A percentile compares a stretch with the other conserved stretches of the same genome.
Evolutionary conservation across 108 stramenopile species (phyloP).

Genomic region (Aurantiochytrium sp.): DNA sequence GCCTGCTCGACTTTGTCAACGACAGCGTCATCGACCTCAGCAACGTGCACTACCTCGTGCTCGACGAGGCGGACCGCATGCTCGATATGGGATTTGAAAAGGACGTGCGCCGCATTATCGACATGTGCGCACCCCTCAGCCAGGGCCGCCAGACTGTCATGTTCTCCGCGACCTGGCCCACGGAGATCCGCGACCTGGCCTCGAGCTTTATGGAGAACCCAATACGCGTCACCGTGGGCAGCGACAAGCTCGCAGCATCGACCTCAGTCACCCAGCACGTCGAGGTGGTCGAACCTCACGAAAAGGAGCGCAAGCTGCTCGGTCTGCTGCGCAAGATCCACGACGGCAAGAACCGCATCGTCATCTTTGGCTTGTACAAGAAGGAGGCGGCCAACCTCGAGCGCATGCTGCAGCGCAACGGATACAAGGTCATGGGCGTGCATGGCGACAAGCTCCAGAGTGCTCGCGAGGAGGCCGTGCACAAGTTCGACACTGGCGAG

Average conservation of each 20-base stretch:
- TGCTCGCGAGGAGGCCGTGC: constrained; percentile 76
- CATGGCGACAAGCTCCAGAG: constrained; percentile 95
- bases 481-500: constrained; percentile 78
- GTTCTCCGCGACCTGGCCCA: constrained; percentile 98
- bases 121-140: constrained; percentile 58
- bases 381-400: constrained; percentile 90
- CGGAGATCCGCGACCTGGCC: constrained; percentile 83
- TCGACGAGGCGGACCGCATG: constrained; percentile 96
- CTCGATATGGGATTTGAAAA: constrained; percentile 69
- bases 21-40: constrained; percentile 74
- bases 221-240: constrained; percentile 75
- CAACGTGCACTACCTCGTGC: constrained; percentile 71
- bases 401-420: constrained; percentile 61
- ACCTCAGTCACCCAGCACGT: constrained; percentile 81
- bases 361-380: constrained; percentile 94
- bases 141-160: constrained; percentile 82
- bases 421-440: constrained; percentile 63
- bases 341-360: constrained; percentile 65
- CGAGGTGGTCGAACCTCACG: constrained; percentile 84
- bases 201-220: constrained; percentile 74
- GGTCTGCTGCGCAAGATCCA: constrained; percentile 72
- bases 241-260: constrained; percentile 12
- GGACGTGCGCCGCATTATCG: constrained; percentile 73
- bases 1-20: constrained; percentile 85
- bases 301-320: constrained; percentile 67